Base-by-base conservation (phyloP, 371 early-diverging fungal species). In the Mortierella sp. region DNA sequence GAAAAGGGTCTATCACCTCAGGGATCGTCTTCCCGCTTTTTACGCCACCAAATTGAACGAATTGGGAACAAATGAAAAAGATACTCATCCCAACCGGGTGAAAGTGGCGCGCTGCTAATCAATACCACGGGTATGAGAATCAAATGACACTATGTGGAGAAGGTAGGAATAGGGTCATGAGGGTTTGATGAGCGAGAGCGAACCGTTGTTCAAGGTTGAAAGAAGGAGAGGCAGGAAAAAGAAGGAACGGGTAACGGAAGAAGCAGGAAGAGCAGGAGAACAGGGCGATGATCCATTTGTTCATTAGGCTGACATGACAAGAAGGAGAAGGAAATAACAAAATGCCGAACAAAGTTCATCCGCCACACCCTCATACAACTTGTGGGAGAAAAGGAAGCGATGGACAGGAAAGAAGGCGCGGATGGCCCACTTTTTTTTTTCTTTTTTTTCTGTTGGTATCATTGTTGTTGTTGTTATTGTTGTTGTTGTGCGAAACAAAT, bases 231-330 rank as follows among this genome's bases (percentile, higher is more conserved):
- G 13, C 19, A 47, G 45, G 72, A 14, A 47, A 71, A 71, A 71
- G 38, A 65, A 65, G 68, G 68, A 65, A 65, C 68, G 68, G 68
- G 68, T 42, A 65, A 34, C 68, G 68, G 68, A 19, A 65, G 38
- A 65, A 65, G 68, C 68, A 48, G 72, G 72, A 72, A 72, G 48
- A 72, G 45, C 72, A 44, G 5, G 24, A 26, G 72, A 21, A 47
- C 26, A 72, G 48, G 52, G 72, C 16, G 24, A 71, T 14, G 31
- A 31, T 5, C 31, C 14, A 14, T 31, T 14, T 34, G 31, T 63
- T 16, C 34, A 63, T 19, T 16, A 26, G 28, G 31, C 13, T 60
- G 14, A 13, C 60, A 31, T 31, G 31, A 63, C 63, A 3, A 38
- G 34, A 34, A 65, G 68, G 68, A 38, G 45, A 72, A 52, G 50